A percentile compares a stretch with the other conserved stretches of the same genome.
Conservation (phyloP, 75 land plant species). For the Cryptomeria japonica region DNA sequence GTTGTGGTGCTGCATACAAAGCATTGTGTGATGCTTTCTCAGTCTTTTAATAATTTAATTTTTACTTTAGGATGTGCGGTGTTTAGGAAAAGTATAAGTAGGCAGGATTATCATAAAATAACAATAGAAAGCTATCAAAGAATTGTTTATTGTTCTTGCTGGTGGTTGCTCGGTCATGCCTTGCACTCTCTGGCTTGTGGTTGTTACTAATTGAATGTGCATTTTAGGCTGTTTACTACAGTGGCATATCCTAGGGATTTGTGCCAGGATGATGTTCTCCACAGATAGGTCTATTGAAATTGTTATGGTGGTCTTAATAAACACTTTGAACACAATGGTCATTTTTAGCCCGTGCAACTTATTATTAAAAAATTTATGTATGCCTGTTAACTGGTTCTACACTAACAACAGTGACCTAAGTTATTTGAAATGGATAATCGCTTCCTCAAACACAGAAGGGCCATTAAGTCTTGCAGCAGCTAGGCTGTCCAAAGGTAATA, state of each 20-base stretch:
- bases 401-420: not conserved
- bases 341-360: not conserved
- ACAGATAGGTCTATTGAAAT: not conserved
- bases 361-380: too few species aligned
- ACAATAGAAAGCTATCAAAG: not conserved
- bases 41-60: slow-evolving; percentile 1
- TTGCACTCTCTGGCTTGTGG: not conserved
- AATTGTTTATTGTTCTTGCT: not conserved
- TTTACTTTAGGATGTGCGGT: not conserved
- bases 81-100: not conserved
- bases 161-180: not conserved
- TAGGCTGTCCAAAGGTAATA: not conserved
- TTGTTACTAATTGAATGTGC: not conserved
- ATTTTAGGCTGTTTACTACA: not conserved
- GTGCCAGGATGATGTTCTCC: not conserved
- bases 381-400: not conserved
- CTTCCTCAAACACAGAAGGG: not conserved
- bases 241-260: not conserved
- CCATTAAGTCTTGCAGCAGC: not conserved
- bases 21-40: slow-evolving; percentile 52
- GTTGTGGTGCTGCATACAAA: slow-evolving; percentile 72
- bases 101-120: not conserved
- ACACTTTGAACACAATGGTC: not conserved
- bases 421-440: too few species aligned
- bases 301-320: not conserved